Evolutionary conservation across 345 rosid species (phyloP).

Genomic region (Syzygium aromaticum): DNA sequence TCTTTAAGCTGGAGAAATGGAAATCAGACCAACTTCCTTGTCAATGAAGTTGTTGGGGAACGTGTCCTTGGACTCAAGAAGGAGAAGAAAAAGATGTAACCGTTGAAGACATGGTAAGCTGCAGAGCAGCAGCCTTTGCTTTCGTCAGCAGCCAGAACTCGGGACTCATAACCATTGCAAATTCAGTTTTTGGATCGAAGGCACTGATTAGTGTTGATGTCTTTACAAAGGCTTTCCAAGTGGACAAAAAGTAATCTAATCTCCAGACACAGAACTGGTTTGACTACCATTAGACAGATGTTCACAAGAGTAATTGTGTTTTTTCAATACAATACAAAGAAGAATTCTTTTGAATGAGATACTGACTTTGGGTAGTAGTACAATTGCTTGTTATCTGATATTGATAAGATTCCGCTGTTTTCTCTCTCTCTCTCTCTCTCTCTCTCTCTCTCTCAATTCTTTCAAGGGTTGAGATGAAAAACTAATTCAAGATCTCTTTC

Average conservation of each 20-base stretch:
- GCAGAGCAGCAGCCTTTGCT: neutral
- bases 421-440: neutral
- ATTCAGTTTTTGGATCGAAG: slow-evolving; percentile 3
- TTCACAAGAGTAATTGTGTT: neutral
- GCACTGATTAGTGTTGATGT: neutral
- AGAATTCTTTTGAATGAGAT: no score
- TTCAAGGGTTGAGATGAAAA: neutral
- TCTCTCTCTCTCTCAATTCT: no score
- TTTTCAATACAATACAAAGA: neutral
- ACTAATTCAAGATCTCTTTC: neutral
- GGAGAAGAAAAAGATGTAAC: neutral
- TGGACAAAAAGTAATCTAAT: neutral
- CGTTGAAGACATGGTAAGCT: neutral
- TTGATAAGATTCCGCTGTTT: neutral
- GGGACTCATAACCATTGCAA: neutral
- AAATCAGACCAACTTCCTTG: neutral
- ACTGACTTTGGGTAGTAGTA: neutral
- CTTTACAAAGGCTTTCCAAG: slow-evolving; percentile 3
- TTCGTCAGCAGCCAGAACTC: slow-evolving; percentile 11
- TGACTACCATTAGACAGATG: slow-evolving; percentile 2
- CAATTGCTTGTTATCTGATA: neutral
- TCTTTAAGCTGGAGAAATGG: neutral
- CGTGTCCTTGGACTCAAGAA: neutral
- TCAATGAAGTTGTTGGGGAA: neutral
- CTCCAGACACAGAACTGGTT: slow-evolving; percentile 3